Percentiles rank a stretch among this genome's conserved stretches.
These are phyloP conservation scores for Botrytis hyacinthi DNA, from an alignment of 2,329 filamentous ascomycete genomes.

Conservation along the genomic window DNA sequence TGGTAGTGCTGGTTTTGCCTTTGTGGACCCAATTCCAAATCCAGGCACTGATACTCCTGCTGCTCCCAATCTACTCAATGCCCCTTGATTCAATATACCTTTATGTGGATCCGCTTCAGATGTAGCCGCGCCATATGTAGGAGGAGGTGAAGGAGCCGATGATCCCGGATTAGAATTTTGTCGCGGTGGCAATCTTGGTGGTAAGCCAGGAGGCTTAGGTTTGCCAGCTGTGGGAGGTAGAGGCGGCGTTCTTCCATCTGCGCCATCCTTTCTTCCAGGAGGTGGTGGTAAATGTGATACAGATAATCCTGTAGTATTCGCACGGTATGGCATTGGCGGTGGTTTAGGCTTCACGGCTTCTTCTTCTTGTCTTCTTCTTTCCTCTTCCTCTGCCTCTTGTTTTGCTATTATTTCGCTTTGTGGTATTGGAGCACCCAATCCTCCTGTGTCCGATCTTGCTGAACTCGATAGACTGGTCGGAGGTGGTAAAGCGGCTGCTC, in stretches of 20 bases:
- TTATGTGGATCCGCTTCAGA: constrained; percentile 36
- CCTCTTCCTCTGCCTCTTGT: constrained; percentile 37
- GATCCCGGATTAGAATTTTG: constrained; percentile 41
- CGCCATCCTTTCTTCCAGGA: constrained; percentile 46
- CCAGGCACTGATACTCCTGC: constrained; percentile 66
- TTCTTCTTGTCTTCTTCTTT: constrained; percentile 33
- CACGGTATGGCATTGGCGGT: constrained; percentile 59
- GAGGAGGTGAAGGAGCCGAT: constrained; percentile 44
- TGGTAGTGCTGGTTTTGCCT: constrained; percentile 39
- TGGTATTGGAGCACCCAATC: constrained; percentile 46
- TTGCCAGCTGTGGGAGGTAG: constrained; percentile 25
- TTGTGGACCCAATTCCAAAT: constrained; percentile 54
- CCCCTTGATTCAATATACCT: constrained; percentile 42
- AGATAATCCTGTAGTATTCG: constrained; percentile 58
- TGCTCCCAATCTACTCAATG: constrained; percentile 55
- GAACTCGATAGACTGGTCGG: constrained; percentile 23
- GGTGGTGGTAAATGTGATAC: constrained; percentile 60
- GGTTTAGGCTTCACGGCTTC: constrained; percentile 35
- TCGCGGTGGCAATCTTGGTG: constrained; percentile 57
- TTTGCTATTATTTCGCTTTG: constrained; percentile 37
- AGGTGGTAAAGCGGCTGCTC: constrained; percentile 32
- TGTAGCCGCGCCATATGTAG: constrained; percentile 33
- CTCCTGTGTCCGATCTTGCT: constrained; percentile 39
- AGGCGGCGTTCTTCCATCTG: constrained; percentile 32
- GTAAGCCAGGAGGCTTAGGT: constrained; percentile 45